A percentile compares a stretch with the other conserved stretches of the same genome.
Evolutionary conservation across 2,329 filamentous ascomycete species (phyloP).

Genomic region (Cercospora sp.): DNA sequence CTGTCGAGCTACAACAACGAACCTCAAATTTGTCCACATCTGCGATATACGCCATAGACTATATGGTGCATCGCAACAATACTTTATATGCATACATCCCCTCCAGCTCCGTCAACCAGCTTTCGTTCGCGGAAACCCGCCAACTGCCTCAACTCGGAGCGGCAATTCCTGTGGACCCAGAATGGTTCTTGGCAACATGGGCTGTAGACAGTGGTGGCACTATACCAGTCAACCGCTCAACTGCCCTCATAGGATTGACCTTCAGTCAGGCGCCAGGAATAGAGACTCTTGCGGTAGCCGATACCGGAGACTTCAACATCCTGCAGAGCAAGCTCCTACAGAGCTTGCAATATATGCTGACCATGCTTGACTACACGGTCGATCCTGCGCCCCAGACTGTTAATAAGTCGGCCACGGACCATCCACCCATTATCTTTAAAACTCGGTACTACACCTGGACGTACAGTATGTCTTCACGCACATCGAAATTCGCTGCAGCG

Average conservation of each 20-base stretch:
- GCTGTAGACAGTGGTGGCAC: constrained; percentile 24
- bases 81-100: constrained; percentile 32
- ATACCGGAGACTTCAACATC: neutral
- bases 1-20: neutral
- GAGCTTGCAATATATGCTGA: neutral
- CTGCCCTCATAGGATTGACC: neutral
- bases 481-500: constrained; percentile 3
- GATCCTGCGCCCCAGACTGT: neutral
- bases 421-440: neutral
- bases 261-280: neutral
- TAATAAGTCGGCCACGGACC: neutral
- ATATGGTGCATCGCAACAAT: neutral
- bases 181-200: constrained; percentile 28
- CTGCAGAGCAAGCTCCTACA: neutral
- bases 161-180: constrained; percentile 11
- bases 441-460: constrained; percentile 11
- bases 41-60: neutral
- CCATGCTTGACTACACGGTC: neutral
- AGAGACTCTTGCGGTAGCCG: neutral
- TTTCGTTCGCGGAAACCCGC: constrained; percentile 23
- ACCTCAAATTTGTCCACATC: neutral
- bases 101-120: constrained; percentile 25
- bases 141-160: constrained; percentile 2
- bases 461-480: constrained; percentile 17
- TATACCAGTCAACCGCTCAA: constrained; percentile 13